These are phyloP conservation scores for Rhodotorula sp. DNA, from an alignment of 1,284 basidiomycete species.

Conservation along the genomic window DNA sequence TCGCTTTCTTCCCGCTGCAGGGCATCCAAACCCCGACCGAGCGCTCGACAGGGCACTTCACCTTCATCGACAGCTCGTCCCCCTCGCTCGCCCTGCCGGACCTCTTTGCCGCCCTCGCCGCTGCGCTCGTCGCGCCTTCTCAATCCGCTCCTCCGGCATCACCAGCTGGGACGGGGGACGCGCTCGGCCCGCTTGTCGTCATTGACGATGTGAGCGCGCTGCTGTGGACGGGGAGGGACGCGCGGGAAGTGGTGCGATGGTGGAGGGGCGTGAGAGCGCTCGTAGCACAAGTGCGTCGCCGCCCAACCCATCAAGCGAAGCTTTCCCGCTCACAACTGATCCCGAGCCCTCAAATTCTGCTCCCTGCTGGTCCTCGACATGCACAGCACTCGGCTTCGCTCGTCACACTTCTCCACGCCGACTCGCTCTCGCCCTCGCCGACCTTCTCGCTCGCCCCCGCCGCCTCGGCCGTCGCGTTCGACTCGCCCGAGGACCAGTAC, in stretches of 20 bases:
- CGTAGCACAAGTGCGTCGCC: constrained; percentile 15
- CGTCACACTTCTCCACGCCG: constrained; percentile 36
- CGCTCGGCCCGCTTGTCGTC: constrained; percentile 29
- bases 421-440: constrained; percentile 28
- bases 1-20: constrained; percentile 5
- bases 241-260: constrained; percentile 11
- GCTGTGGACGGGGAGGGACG: constrained; percentile 25
- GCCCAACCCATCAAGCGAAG: neutral
- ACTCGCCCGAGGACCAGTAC: constrained; percentile 28
- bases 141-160: neutral
- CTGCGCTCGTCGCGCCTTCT: neutral
- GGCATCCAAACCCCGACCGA: constrained; percentile 39
- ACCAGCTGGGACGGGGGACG: neutral
- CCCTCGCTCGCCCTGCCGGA: neutral
- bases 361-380: neutral
- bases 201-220: constrained; percentile 40
- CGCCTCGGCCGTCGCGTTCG: neutral
- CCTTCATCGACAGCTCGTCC: constrained; percentile 25
- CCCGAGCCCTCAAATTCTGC: no score
- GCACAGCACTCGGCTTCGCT: constrained; percentile 17
- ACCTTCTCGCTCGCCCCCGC: neutral
- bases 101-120: neutral
- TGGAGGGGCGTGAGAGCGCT: constrained; percentile 15
- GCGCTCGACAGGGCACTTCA: constrained; percentile 19
- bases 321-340: no score